Conservation (phyloP, 2,329 filamentous ascomycete species). For the Aureobasidium pullulans region DNA sequence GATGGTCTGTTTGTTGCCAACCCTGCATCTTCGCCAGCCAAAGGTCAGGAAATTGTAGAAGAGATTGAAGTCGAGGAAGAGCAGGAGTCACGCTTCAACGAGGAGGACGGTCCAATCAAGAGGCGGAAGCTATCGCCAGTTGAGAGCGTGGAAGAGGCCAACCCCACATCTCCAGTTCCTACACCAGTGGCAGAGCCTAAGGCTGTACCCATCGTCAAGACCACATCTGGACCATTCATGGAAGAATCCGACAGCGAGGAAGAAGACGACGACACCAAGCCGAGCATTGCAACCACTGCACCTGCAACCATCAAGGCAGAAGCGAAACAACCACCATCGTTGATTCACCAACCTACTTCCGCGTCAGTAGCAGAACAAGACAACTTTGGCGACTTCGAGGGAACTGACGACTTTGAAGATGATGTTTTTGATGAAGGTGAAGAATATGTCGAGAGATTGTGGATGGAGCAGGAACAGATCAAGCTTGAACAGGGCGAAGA, state of each 20-base stretch:
- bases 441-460: slow-evolving; percentile 48
- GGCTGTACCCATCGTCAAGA: background rate
- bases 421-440: slow-evolving; percentile 49
- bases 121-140: slow-evolving; percentile 28
- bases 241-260: slow-evolving; percentile 61
- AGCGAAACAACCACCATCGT: background rate
- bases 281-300: background rate
- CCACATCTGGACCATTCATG: slow-evolving; percentile 54
- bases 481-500: slow-evolving; percentile 42
- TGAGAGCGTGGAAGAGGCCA: slow-evolving; percentile 25
- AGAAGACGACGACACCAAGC: slow-evolving; percentile 19
- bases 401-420: slow-evolving; percentile 53
- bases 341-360: slow-evolving; percentile 5
- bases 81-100: slow-evolving; percentile 34
- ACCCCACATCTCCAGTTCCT: slow-evolving; percentile 29
- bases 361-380: slow-evolving; percentile 29
- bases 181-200: background rate
- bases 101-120: slow-evolving; percentile 36
- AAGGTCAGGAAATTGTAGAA: slow-evolving; percentile 16
- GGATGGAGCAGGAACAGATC: slow-evolving; percentile 62
- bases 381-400: slow-evolving; percentile 45
- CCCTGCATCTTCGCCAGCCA: background rate
- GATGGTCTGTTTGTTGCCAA: slow-evolving; percentile 32
- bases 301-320: slow-evolving; percentile 1
- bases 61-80: slow-evolving; percentile 18